Percentiles rank a stretch among this genome's conserved stretches.
Conservation (phyloP, 2,329 filamentous ascomycete species). For the Calonectria hongkongensis region DNA sequence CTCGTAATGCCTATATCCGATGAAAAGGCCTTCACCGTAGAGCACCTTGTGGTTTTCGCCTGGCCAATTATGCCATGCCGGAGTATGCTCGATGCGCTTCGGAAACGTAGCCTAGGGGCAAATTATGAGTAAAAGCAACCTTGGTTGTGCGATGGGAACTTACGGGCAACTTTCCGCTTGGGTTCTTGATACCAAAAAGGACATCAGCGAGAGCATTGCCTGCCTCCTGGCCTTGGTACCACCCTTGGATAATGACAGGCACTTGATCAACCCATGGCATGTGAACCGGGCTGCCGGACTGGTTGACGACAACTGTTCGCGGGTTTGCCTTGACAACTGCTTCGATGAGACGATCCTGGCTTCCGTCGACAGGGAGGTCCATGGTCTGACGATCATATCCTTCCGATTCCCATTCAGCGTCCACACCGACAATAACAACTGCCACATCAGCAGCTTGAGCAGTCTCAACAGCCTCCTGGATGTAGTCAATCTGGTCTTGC, state of each 20-base stretch:
- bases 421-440: slow-evolving; percentile 80
- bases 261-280: slow-evolving; percentile 81
- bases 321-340: slow-evolving; percentile 78
- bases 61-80: slow-evolving; percentile 83
- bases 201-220: slow-evolving; percentile 81
- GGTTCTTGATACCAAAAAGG: slow-evolving; percentile 80
- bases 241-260: slow-evolving; percentile 77
- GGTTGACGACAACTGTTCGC: slow-evolving; percentile 79
- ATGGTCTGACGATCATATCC: slow-evolving; percentile 84
- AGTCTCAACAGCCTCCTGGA: slow-evolving; percentile 78
- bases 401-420: slow-evolving; percentile 85
- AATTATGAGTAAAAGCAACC: neutral
- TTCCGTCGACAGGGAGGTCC: slow-evolving; percentile 77
- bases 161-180: slow-evolving; percentile 81
- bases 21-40: slow-evolving; percentile 83
- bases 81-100: slow-evolving; percentile 77
- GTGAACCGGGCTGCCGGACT: slow-evolving; percentile 65
- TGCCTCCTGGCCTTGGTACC: slow-evolving; percentile 77
- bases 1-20: slow-evolving; percentile 85
- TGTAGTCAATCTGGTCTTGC: slow-evolving; percentile 75
- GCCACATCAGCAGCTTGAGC: slow-evolving; percentile 80
- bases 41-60: slow-evolving; percentile 80
- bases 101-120: slow-evolving; percentile 77
- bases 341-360: slow-evolving; percentile 76
- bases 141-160: slow-evolving; percentile 8